phyloP scores from a whole-genome alignment of 2,329 filamentous ascomycete genomes.

The Teratosphaeria epicoccoides region DNA sequence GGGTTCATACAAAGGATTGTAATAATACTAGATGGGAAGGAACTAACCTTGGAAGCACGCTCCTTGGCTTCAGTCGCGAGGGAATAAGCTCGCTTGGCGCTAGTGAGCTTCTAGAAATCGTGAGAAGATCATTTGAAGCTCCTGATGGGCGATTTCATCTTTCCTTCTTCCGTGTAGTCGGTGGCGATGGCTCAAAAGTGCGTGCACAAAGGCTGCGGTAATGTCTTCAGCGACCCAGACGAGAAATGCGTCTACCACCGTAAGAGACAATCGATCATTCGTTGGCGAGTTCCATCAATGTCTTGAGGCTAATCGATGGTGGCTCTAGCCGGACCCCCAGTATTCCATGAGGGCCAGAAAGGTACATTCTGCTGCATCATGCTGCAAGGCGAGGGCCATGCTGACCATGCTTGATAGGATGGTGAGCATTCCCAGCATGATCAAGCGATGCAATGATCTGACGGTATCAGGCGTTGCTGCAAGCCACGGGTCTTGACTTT shows the following conservation, averaged over 20 bases:
- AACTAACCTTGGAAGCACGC: no score
- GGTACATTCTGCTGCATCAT: constrained; percentile 44
- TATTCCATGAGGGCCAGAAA: constrained; percentile 98
- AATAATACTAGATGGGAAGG: no score
- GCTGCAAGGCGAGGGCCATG: neutral
- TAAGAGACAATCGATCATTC: neutral
- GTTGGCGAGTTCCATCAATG: neutral
- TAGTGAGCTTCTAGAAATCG: neutral
- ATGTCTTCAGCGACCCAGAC: constrained; percentile 68
- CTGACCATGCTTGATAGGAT: neutral
- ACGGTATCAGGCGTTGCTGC: constrained; percentile 81
- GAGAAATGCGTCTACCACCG: constrained; percentile 89
- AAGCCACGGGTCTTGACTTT: constrained; percentile 94
- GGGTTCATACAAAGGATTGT: no score
- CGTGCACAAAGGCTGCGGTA: constrained; percentile 92
- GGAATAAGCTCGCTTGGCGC: no score
- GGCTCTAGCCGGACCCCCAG: constrained; percentile 38
- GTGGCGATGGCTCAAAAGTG: constrained; percentile 70
- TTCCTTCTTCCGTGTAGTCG: neutral
- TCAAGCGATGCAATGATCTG: constrained; percentile 35
- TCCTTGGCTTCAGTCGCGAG: no score
- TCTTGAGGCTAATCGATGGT: constrained; percentile 4
- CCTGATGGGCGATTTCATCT: neutral
- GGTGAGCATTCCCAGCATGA: neutral
- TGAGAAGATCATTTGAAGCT: neutral